Evolutionary conservation across 108 stramenopile species (phyloP).

Genomic region (Skeletonema marinoi): DNA sequence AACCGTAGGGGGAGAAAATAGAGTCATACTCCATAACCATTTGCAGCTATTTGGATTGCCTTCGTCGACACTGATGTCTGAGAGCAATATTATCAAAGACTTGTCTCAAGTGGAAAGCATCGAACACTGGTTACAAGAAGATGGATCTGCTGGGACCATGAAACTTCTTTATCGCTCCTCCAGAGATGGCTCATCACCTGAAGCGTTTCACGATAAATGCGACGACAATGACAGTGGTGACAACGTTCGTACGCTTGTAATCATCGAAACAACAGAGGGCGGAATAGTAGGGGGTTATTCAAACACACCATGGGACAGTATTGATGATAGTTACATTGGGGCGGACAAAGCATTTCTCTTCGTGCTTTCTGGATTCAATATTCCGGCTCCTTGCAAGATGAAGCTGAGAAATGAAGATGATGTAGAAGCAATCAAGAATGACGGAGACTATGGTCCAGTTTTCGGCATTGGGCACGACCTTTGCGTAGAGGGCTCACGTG

Average conservation of each 20-base stretch:
- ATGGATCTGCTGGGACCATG: background rate
- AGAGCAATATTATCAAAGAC: background rate
- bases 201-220: background rate
- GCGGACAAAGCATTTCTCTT: conserved; percentile 31
- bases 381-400: conserved; percentile 7
- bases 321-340: too few species aligned
- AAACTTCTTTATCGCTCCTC: background rate
- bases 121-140: background rate
- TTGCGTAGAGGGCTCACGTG: background rate
- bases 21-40: background rate
- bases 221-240: background rate
- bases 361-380: background rate
- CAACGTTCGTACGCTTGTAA: conserved; percentile 8
- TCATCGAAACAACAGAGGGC: conserved; percentile 18
- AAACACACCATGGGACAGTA: conserved; percentile 2
- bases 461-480: conserved; percentile 18
- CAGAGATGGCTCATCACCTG: background rate
- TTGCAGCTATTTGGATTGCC: background rate
- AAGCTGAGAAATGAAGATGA: conserved; percentile 1
- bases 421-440: background rate
- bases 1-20: background rate
- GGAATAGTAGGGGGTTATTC: conserved; percentile 8
- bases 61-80: background rate
- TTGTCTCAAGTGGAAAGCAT: background rate
- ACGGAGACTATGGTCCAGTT: conserved; percentile 1